Conservation (phyloP, 208 protist species). For the Crithidia sp. region DNA sequence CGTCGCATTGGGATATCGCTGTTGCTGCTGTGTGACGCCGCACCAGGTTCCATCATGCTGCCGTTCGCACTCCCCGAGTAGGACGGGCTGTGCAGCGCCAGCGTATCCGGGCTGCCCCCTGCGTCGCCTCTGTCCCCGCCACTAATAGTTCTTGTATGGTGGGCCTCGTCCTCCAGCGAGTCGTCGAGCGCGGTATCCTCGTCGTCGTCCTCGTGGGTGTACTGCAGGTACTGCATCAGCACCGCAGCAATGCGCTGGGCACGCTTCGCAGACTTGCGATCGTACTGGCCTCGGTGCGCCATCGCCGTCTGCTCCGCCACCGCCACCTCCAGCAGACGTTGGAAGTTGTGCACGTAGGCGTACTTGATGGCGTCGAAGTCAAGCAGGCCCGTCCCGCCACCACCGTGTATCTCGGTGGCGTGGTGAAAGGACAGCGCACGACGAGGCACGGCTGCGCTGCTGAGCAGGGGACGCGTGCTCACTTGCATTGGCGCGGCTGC, state of each 20-base stretch:
- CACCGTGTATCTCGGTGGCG: background rate
- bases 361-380: conserved; percentile 27
- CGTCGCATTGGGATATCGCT: background rate
- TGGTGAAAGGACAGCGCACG: background rate
- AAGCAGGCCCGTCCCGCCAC: background rate
- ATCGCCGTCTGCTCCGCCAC: conserved; percentile 39
- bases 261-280: conserved; percentile 27
- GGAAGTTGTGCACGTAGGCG: conserved; percentile 20
- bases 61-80: background rate
- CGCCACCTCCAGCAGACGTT: conserved; percentile 27
- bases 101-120: background rate
- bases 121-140: background rate
- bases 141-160: too few relatives aligned
- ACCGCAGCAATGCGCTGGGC: conserved; percentile 23
- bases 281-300: conserved; percentile 6
- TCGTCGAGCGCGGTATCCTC: conserved; percentile 1
- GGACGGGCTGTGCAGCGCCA: background rate
- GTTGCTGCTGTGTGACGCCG: background rate
- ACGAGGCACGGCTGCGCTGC: background rate
- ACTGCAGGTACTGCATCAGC: conserved; percentile 35
- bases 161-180: conserved; percentile 1
- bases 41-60: background rate
- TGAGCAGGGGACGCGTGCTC: background rate
- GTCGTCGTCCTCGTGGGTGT: conserved; percentile 19
- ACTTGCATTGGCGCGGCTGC: conserved; percentile 4